Evolutionary conservation across 306 rosid genomes (phyloP).

Genomic region (Lablab purpureus): DNA sequence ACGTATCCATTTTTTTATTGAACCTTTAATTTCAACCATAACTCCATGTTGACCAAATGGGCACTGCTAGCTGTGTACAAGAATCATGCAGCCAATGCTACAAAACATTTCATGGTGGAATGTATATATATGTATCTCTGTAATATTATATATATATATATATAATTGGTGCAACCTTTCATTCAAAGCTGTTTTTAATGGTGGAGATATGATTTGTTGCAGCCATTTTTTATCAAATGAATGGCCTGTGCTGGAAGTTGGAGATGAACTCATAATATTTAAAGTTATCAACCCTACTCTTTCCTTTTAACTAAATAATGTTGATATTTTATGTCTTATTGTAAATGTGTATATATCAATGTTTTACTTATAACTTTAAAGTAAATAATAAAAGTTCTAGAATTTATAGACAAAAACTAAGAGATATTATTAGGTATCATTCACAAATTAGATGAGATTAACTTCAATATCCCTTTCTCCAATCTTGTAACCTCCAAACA

Average conservation of each 20-base stretch:
- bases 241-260: slow-evolving; percentile 65
- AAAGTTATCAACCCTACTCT: slow-evolving; percentile 61
- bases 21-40: slow-evolving; percentile 35
- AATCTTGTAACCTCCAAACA: too few relatives aligned
- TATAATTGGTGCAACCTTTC: slow-evolving; percentile 26
- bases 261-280: slow-evolving; percentile 44
- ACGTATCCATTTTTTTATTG: slow-evolving; percentile 6
- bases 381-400: too few relatives aligned
- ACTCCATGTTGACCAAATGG: slow-evolving; percentile 21
- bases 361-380: too few relatives aligned
- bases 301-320: slow-evolving; percentile 27
- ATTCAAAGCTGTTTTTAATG: slow-evolving; percentile 59
- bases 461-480: too few relatives aligned
- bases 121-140: slow-evolving; percentile 2
- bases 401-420: too few relatives aligned
- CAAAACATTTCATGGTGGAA: slow-evolving; percentile 41
- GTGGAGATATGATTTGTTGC: slow-evolving; percentile 66
- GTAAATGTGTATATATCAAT: too few relatives aligned
- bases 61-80: slow-evolving; percentile 3
- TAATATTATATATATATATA: slow-evolving; percentile 26
- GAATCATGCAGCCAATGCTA: slow-evolving; percentile 42
- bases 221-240: slow-evolving; percentile 50
- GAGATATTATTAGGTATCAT: too few relatives aligned
- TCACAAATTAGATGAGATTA: too few relatives aligned
- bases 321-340: too few relatives aligned